A percentile compares a stretch with the other conserved stretches of the same genome.
phyloP scores from a whole-genome alignment of 306 rosid species.

The Prinsepia uniflora region DNA sequence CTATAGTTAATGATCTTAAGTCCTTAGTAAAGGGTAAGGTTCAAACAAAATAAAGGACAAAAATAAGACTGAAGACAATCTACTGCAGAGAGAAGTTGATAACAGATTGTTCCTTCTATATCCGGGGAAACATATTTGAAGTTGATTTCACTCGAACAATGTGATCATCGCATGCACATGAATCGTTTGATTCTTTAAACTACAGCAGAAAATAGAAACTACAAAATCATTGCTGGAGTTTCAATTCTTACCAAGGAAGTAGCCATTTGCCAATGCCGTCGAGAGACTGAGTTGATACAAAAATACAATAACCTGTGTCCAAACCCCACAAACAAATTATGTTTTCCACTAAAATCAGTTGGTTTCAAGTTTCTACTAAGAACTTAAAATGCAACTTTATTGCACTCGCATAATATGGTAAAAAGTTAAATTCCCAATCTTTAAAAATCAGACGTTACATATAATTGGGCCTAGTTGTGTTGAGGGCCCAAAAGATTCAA shows the following conservation, averaged over 20 bases:
- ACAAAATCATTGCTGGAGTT: not conserved
- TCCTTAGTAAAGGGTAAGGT: not conserved
- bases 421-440: no score
- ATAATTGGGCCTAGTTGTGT: not conserved
- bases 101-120: not conserved
- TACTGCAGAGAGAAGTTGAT: not conserved
- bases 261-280: slow-evolving; percentile 45
- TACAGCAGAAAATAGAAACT: not conserved
- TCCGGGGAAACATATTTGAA: not conserved
- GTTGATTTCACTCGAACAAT: not conserved
- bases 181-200: not conserved
- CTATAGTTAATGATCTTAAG: not conserved
- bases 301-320: slow-evolving; percentile 15
- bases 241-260: slow-evolving; percentile 47
- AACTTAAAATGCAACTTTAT: no score
- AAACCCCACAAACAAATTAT: slow-evolving; percentile 15
- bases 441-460: no score
- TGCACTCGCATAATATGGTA: no score
- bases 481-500: not conserved
- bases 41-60: not conserved
- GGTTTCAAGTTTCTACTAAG: no score
- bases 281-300: slow-evolving; percentile 13
- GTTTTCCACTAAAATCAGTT: no score
- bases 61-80: not conserved
- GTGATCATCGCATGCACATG: not conserved